Evolutionary conservation across 2,329 filamentous ascomycete species (phyloP), one percentile per base, ranked within the genome.

Genomic region (Plectosphaerella sp.): DNA sequence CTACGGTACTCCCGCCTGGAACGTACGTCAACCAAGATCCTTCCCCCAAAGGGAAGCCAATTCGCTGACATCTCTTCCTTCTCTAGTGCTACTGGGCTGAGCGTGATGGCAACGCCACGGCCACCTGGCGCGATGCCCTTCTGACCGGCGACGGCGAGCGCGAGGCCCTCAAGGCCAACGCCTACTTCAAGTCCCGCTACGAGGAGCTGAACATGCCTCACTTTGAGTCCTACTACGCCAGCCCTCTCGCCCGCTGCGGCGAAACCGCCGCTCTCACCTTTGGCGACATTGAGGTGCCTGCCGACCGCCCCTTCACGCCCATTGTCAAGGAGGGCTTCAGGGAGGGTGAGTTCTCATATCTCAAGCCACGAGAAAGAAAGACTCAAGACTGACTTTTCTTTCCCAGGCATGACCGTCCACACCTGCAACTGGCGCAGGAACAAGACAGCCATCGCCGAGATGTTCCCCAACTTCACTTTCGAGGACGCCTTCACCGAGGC

Each of bases 1-100:
- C 64, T 89, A 87, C 58, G 85, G 85, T 46, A 88, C 84, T 0
- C 78, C 82, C 2, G 82, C 80, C 3, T 89, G 86, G 86, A 85
- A 89, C 63, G 81, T 81, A 65, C 59, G 79, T 70, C 15, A 22
- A 12, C 1, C 20, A n/a, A n/a, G n/a, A n/a, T n/a, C n/a, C n/a
- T n/a, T n/a, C n/a, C n/a, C n/a, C n/a, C n/a, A n/a, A n/a, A n/a
- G n/a, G n/a, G n/a, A n/a, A n/a, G n/a, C n/a, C n/a, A n/a, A n/a
- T n/a, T n/a, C n/a, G n/a, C n/a, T n/a, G n/a, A n/a, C n/a, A n/a
- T n/a, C n/a, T n/a, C n/a, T n/a, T n/a, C n/a, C 12, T 15, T 45
- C 61, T 58, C 61, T 22, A 79, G 76, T 82, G 82, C 65, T 87
- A 88, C 71, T 89, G 83, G 83, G 77, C 80, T 5, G 73, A 80